These are phyloP conservation scores for Plectosphaerella sp. DNA, from an alignment of 2,329 filamentous ascomycete species.

Conservation along the genomic window DNA sequence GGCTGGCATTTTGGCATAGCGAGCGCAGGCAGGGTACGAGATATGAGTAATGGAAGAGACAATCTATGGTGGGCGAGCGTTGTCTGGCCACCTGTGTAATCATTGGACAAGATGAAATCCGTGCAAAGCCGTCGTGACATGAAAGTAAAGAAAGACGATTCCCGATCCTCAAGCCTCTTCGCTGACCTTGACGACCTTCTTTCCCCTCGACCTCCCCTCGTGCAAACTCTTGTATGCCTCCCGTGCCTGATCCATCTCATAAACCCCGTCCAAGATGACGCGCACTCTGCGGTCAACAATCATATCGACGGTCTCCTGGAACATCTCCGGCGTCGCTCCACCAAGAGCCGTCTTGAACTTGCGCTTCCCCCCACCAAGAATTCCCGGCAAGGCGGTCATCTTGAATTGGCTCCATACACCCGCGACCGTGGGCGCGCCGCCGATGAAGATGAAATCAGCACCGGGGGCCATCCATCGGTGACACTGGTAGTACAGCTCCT, in stretches of 20 bases:
- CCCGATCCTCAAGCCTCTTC: background rate
- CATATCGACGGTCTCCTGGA: conserved; percentile 14
- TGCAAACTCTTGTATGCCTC: conserved; percentile 17
- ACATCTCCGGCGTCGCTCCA: background rate
- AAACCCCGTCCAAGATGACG: conserved; percentile 14
- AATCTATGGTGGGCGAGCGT: no score
- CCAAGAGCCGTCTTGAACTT: background rate
- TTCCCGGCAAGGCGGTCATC: background rate
- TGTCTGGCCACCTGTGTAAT: no score
- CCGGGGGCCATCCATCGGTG: conserved; percentile 39
- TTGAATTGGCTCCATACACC: background rate
- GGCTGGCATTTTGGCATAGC: no score
- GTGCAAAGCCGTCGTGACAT: no score
- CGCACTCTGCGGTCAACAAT: conserved; percentile 19
- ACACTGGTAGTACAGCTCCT: conserved; percentile 13
- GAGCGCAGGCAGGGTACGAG: no score
- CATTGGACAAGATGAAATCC: no score
- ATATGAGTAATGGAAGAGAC: no score
- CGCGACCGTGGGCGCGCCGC: conserved; percentile 22
- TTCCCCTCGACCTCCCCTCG: conserved; percentile 14
- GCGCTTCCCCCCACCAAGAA: background rate
- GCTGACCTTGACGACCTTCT: conserved; percentile 17
- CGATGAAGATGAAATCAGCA: conserved; percentile 62
- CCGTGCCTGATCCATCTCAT: conserved; percentile 15
- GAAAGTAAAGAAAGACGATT: no score